Percentiles rank a stretch among this genome's conserved stretches.
phyloP scores from a whole-genome alignment of 2,329 filamentous ascomycete species.

The Fusarium piperis region DNA sequence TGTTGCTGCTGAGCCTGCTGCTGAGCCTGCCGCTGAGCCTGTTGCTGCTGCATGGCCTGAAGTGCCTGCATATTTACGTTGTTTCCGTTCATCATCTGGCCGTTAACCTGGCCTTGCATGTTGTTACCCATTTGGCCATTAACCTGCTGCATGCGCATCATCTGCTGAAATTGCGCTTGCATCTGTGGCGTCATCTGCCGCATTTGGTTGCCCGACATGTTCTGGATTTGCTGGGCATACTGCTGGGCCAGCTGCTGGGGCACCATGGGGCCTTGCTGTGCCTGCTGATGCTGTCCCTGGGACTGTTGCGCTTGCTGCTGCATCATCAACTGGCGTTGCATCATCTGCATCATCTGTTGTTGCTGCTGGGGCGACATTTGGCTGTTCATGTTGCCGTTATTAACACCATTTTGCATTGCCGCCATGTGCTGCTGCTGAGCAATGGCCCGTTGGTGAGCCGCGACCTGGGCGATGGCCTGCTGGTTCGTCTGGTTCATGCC shows the following conservation, averaged over 20 bases:
- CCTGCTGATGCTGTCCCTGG: constrained; percentile 40
- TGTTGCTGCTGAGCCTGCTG: constrained; percentile 49
- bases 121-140: constrained; percentile 42
- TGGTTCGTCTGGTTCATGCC: constrained; percentile 52
- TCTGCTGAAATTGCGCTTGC: constrained; percentile 50
- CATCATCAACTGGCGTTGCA: constrained; percentile 51
- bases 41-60: constrained; percentile 51
- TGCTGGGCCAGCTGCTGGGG: constrained; percentile 55
- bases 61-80: constrained; percentile 53
- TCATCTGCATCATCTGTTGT: constrained; percentile 50
- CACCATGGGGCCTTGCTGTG: constrained; percentile 52
- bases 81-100: constrained; percentile 54
- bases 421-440: constrained; percentile 58
- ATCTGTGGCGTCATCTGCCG: constrained; percentile 49
- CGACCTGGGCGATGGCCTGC: constrained; percentile 57
- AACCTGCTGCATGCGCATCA: constrained; percentile 50
- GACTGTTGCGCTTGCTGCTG: constrained; percentile 45
- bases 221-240: constrained; percentile 55
- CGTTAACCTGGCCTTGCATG: constrained; percentile 46
- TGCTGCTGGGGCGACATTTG: constrained; percentile 53
- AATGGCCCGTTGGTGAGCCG: constrained; percentile 58
- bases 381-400: constrained; percentile 49
- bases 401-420: constrained; percentile 51
- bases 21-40: constrained; percentile 46
- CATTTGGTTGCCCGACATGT: constrained; percentile 50